Percentiles rank a stretch among this genome's conserved stretches.
phyloP scores from a whole-genome alignment of 768 basidiomycete genomes.

The Sarcodon sp. region DNA sequence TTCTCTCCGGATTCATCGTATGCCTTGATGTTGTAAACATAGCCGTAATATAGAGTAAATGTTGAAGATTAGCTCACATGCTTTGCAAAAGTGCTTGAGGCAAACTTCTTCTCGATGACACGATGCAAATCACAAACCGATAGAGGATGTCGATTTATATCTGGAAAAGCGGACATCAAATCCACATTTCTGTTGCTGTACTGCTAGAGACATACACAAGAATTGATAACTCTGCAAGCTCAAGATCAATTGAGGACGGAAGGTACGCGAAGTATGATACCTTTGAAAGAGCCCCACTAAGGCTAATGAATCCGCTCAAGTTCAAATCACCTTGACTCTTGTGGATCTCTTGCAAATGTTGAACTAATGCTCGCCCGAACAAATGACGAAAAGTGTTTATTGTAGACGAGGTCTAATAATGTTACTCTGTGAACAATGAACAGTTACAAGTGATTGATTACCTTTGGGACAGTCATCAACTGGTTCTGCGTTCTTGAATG shows the following conservation, averaged over 20 bases:
- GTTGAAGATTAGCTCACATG: constrained; percentile 31
- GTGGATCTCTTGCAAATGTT: constrained; percentile 63
- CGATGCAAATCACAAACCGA: constrained; percentile 54
- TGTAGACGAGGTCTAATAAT: constrained; percentile 45
- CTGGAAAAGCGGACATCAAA: constrained; percentile 24
- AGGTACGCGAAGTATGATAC: constrained; percentile 21
- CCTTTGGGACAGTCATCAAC: constrained; percentile 55
- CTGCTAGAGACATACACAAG: constrained; percentile 45
- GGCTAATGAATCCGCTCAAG: constrained; percentile 76
- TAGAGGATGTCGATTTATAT: constrained; percentile 69
- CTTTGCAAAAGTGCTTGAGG: constrained; percentile 59
- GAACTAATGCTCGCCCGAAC: constrained; percentile 55
- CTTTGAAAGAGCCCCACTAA: constrained; percentile 64
- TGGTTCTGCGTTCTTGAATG: constrained; percentile 30
- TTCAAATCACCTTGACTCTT: constrained; percentile 33
- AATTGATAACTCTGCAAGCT: constrained; percentile 64
- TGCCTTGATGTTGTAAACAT: constrained; percentile 31
- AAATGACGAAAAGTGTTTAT: constrained; percentile 59
- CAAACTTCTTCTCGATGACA: constrained; percentile 52
- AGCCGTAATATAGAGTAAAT: constrained; percentile 1
- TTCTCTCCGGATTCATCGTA: constrained; percentile 52
- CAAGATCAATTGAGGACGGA: constrained; percentile 5
- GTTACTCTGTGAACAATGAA: too few species aligned
- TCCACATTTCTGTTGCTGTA: background rate
- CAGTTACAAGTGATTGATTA: constrained; percentile 12